Base-by-base conservation (phyloP, 306 rosid species). In the Benincasa hispida region DNA sequence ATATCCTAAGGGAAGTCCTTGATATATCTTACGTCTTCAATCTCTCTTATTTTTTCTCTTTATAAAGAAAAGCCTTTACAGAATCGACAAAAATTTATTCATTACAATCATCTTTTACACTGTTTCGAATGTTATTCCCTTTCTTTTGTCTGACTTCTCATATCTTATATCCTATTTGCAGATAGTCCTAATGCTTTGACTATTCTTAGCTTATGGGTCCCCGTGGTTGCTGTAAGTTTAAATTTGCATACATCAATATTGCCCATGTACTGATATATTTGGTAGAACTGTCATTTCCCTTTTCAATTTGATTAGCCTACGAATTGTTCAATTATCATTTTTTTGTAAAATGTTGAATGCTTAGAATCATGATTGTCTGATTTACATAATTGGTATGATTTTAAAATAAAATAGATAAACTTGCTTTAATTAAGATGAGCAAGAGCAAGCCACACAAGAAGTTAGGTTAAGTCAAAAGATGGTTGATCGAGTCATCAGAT, bases 181-280 rank as follows among this genome's bases (percentile, higher is more conserved):
- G 98, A 88, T 85, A 93, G 91, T 78, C 87, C 91, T 81, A 91
- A 91, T 82, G 89, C 90, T 70, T 61, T 90, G 84, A 86, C 97
- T 45, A 78, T 93, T 78, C 81, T 78, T 65, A 83, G 90, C 76
- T 69, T 93, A 60, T 93, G 98, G 97, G 89, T 91, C 77, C 98
- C 98, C 19, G 97, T 93, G 75, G 19, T 88, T 75, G 77, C 76
- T 62, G 98, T 93, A 91, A 91, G 97, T 85, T 81, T 59, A 30
- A 30, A 50, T 74, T 42, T 76, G 13, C 10, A 21, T 67, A 1
- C n/a, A 5, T 3, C 13, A 67, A 39, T 35, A 10, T 25, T 67
- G 42, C 42, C 22, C 6, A 21, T 41, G 18, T 28, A 35, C 27
- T 15, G 50, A 62, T 61, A 45, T 42, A 9, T 45, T 77, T 51